Base-by-base conservation (phyloP, 2,329 filamentous ascomycete species). In the Diplodia intermedia region DNA sequence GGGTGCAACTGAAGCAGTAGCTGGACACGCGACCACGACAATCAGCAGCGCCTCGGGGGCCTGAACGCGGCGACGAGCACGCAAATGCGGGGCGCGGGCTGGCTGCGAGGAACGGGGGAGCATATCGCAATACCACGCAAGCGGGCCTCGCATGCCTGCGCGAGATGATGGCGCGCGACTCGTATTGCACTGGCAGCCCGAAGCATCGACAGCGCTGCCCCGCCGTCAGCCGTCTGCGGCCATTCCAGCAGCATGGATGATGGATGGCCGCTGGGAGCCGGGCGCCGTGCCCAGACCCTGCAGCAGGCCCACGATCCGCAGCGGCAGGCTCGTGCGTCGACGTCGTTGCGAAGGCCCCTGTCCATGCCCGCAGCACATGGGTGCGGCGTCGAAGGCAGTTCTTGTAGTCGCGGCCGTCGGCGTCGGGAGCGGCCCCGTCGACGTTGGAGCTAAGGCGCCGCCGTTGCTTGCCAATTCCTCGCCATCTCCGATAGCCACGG, bases 381-480 rank as follows among this genome's bases (percentile, higher is more conserved):
- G n/a, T 20, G 11, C 15, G 29, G 4, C 9, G 8, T 50, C 26
- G 43, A 38, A 4, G 26, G 26, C 26, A 26, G 26, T 4, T 26
- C 26, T 26, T 26, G 26, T 26, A 26, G 3, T 26, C 3, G 26
- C 26, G 4, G 26, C 26, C 60, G 43, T 29, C 3, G 12, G 60
- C 11, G 18, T 33, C 60, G 60, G 60, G 50, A 63, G 29, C 60
- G 47, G 60, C 57, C 50, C 36, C 18, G 14, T 33, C 11, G 57
- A 50, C 57, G 57, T 62, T 63, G 60, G 54, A 52, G 60, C 47
- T 63, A 63, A n/a, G 29, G 36, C 47, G 47, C n/a, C 23, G 60
- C 60, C 60, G 60, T 38, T 63, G 47, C 26, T 49, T 12, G 60
- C 60, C 60, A 62, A 63, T 63, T 63, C 60, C 47, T 63, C 60